Percentiles rank a stretch among this genome's conserved stretches.
Conservation (phyloP, 768 basidiomycete genomes). For the Amanita thiersii region DNA sequence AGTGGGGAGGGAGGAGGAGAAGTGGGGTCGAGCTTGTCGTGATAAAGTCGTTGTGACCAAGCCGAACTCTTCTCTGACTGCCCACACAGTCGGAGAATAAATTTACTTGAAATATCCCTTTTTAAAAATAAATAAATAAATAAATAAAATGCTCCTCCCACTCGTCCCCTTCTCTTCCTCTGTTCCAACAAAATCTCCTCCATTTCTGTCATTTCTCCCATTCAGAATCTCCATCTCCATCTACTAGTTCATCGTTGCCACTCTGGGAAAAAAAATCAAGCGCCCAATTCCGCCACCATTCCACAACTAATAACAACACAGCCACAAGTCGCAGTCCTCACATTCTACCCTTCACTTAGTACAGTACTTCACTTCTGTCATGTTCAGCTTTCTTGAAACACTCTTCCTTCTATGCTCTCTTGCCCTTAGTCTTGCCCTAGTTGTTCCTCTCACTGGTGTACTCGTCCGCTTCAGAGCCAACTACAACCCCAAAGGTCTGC, state of each 20-base stretch:
- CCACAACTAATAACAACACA: background rate
- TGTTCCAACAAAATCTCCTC: no score
- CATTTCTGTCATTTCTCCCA: no score
- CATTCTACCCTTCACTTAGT: background rate
- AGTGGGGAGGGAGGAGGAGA: slow-evolving; percentile 3
- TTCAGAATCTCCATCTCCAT: no score
- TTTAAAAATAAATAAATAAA: no score
- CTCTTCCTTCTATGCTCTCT: slow-evolving; percentile 37
- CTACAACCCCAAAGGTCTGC: slow-evolving; percentile 80
- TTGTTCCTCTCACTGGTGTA: slow-evolving; percentile 58
- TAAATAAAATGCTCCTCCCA: no score
- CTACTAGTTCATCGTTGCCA: no score
- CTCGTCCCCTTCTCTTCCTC: background rate
- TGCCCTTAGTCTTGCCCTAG: slow-evolving; percentile 43
- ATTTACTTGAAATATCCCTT: no score
- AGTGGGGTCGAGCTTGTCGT: background rate
- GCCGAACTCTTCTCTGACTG: background rate
- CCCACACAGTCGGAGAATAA: background rate
- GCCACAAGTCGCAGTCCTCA: no score
- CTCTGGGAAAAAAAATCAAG: no score
- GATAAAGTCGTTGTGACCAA: background rate
- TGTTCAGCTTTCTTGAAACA: slow-evolving; percentile 27
- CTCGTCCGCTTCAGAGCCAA: slow-evolving; percentile 76
- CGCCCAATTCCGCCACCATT: no score
- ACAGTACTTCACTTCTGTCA: slow-evolving; percentile 13